Base-by-base conservation (phyloP, 257 asterid genomes). In the Mitragyna speciosa region DNA sequence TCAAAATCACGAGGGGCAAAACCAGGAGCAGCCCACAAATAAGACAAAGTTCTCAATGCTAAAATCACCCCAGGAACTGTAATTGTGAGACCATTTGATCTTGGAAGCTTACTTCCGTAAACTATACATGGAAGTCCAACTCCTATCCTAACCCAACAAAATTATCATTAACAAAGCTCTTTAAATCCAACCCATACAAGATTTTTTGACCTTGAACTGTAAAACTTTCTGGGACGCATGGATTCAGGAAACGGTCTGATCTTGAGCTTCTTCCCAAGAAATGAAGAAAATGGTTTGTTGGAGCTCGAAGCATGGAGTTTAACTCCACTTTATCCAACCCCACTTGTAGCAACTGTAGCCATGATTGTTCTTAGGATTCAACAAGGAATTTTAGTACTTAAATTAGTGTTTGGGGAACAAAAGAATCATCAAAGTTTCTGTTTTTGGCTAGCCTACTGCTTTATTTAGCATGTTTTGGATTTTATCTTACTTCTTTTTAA, bases 1-100 rank as follows among this genome's bases (percentile, higher is more conserved):
- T 96, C 99, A 75, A 89, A 96, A 85, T 92, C 94, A 1, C 98
- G 98, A 87, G 97, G 99, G n/a, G 98, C 99, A 36, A 96, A 97
- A 83, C 98, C 99, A 63, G 99, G 99, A 52, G 99, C 94, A 79
- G 98, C 97, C 99, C 99, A 96, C 43, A 96, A 87, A 83, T 94
- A 96, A 58, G 98, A 96, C 68, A 96, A 88, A 65, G 98, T 87
- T 6, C 97, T 92, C 84, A 92, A 19, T 69, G 98, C 98, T 76
- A 96, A 89, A 86, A 96, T 82, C 58, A 86, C 88, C 36, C 99
- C 99, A 76, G 99, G 99, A 22, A 92, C 87, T 43, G 99, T 96
- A 2, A 84, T 86, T 31, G 97, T 83, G 56, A 94, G 77, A 66
- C 85, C 97, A 82, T 85, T 83, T 10, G 97, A 90, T 81, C 79